Base-by-base conservation (phyloP, 2,329 filamentous ascomycete genomes). In the Colletotrichum sansevieriae region DNA sequence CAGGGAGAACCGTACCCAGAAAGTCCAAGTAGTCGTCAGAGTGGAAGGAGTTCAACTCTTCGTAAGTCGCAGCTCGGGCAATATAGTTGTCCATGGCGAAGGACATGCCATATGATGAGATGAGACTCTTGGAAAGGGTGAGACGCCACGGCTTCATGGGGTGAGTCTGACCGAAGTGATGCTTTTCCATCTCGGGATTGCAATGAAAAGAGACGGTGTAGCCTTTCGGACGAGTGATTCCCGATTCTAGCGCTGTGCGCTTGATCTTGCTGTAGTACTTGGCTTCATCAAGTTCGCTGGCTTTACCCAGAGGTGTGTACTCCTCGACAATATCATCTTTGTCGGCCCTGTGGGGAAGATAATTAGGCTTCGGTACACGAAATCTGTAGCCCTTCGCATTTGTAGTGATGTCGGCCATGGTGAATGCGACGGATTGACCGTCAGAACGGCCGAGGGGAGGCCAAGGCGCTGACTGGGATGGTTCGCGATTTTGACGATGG, bases 121-220 rank as follows among this genome's bases (percentile, higher is more conserved):
- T 94, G 54, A 99, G 88, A 75, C 96, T 94, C 79, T 99, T 98
- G 65, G 96, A 97, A 63, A 99, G 87, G 15, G 95, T 98, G 72
- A 99, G 84, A 41, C 96, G 93, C 95, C 96, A 98, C 68, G 96
- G 96, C 80, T 99, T 99, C 96, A 99, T 99, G 20, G 96, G 96
- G 83, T 99, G 96, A 10, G 93, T 95, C 81, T 93, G 92, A 72
- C 96, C 96, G 79, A 99, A 99, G 80, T 99, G 96, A 80, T 98
- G 95, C 77, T 92, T 92, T 82, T 99, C 96, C 78, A 98, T 97
- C 69, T 93, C 90, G 1, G 95, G 93, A 76, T 98, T 98, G 82
- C 94, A 94, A 79, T 99, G 96, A 81, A 95, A 98, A 10, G 95
- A 98, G 54, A 99, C 95, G 37, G 88, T 94, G 81, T 97, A 95